Base-by-base conservation (phyloP, 352 stramenopile genomes). In the Albugo laibachii region DNA sequence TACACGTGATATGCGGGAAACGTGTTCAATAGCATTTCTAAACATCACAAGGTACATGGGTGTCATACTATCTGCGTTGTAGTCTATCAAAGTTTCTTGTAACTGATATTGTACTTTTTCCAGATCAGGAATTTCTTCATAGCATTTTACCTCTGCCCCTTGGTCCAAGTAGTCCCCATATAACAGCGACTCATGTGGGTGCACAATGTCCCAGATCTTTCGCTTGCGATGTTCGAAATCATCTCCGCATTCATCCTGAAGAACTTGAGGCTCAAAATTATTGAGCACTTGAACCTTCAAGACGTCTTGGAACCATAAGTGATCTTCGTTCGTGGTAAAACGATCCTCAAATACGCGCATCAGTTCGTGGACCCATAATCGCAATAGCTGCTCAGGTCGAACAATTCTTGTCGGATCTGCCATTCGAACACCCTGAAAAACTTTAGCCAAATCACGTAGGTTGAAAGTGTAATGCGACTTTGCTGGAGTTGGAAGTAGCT, bases 91-190 rank as follows among this genome's bases (percentile, higher is more conserved):
- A 35, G 91, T 88, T 47, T 93, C 79, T 43, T 92, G 73, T 8
- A 93, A 65, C 52, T 85, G 66, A 0, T 61, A 46, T 52, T 84
- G 70, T 1, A 91, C 58, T 47, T 83, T 86, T 2, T 88, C 73
- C 15, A 94, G 64, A 49, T 94, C 83, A 2, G 70, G 53, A 13
- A 94, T 82, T 46, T 96, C 83, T 48, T 95, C 86, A 52, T 96
- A 96, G 4, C 91, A 54, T 37, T 83, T 89, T 3, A 85, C 83
- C 16, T 95, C 83, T 3, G 81, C 83, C 4, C 85, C 86, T 13
- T 83, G 82, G 0, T 94, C 65, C 72, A 96, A 83, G 52, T 94
- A 97, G 57, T 97, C 91, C 10, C 80, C 85, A 48, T 85, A 97
- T 45, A 97, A 74, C 2, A 95, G 46, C 1, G 65, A 56, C 6